Percentiles rank a stretch among this genome's conserved stretches.
Evolutionary conservation across 2,329 filamentous ascomycete genomes (phyloP).

Genomic region (Ophiostoma fasciatum): DNA sequence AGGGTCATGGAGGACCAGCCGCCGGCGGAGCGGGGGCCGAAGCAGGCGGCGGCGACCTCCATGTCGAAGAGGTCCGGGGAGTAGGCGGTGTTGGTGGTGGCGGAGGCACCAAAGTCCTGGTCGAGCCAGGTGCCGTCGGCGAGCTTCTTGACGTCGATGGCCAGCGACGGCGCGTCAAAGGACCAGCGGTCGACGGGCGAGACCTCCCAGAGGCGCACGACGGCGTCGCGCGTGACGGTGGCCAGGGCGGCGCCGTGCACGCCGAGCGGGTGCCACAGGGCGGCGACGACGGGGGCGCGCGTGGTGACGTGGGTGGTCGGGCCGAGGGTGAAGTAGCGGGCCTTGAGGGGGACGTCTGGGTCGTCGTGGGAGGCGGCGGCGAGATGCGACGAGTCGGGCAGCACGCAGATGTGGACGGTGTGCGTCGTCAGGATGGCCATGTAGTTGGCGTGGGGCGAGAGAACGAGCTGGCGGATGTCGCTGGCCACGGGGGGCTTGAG

Average conservation of each 20-base stretch:
- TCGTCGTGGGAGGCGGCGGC: slow-evolving; percentile 52
- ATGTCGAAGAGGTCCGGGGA: slow-evolving; percentile 85
- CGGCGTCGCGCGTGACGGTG: slow-evolving; percentile 76
- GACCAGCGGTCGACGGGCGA: slow-evolving; percentile 73
- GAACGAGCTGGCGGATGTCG: slow-evolving; percentile 69
- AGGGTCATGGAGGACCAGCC: slow-evolving; percentile 95
- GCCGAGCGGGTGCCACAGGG: slow-evolving; percentile 85
- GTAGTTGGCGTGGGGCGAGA: slow-evolving; percentile 69
- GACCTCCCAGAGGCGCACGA: slow-evolving; percentile 82
- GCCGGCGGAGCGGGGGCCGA: slow-evolving; percentile 50
- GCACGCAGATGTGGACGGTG: slow-evolving; percentile 73
- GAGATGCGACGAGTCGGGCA: slow-evolving; percentile 69
- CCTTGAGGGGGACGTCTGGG: slow-evolving; percentile 49
- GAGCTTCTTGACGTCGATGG: slow-evolving; percentile 79
- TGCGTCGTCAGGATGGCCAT: slow-evolving; percentile 77
- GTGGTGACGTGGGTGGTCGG: slow-evolving; percentile 85
- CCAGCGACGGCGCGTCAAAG: slow-evolving; percentile 69
- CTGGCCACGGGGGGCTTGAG: slow-evolving; percentile 67
- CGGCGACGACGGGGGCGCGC: slow-evolving; percentile 63
- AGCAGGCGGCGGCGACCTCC: slow-evolving; percentile 81
- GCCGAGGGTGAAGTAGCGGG: slow-evolving; percentile 82
- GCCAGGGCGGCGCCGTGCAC: slow-evolving; percentile 69
- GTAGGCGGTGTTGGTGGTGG: slow-evolving; percentile 64
- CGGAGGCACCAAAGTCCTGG: slow-evolving; percentile 69
- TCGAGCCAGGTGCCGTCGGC: slow-evolving; percentile 70